A percentile compares a stretch with the other conserved stretches of the same genome.
Evolutionary conservation across 176 grass and related monocot genomes (phyloP).

Genomic region (Rhynchospora pubera): DNA sequence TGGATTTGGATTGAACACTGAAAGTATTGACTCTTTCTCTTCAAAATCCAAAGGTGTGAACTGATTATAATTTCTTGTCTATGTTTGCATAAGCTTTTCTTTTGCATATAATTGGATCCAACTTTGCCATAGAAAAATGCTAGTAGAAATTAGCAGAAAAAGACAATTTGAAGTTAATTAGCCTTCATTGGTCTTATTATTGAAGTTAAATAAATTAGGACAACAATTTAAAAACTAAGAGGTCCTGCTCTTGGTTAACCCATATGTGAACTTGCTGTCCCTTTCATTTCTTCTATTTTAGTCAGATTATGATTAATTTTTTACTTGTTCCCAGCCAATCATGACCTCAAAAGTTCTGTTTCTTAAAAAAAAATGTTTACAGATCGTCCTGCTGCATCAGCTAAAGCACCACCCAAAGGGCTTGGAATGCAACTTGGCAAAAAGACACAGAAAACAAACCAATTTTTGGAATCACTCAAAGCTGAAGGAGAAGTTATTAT

Average conservation of each 20-base stretch:
- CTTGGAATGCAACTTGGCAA: slow-evolving; percentile 69
- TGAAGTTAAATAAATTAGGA: background rate
- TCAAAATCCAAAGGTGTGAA: slow-evolving; percentile 60
- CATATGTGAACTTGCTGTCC: background rate
- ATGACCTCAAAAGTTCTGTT: background rate
- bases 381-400: slow-evolving; percentile 46
- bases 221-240: background rate
- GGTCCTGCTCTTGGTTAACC: background rate
- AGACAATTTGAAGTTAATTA: background rate
- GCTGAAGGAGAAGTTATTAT: slow-evolving; percentile 88
- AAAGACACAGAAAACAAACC: slow-evolving; percentile 45
- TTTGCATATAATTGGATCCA: background rate
- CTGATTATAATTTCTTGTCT: background rate
- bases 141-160: background rate
- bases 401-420: slow-evolving; percentile 43
- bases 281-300: background rate
- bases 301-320: background rate
- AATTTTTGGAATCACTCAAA: slow-evolving; percentile 69
- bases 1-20: slow-evolving; percentile 42
- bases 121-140: background rate
- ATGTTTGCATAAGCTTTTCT: background rate
- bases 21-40: slow-evolving; percentile 41
- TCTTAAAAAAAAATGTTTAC: background rate
- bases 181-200: background rate
- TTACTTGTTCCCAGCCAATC: background rate